Evolutionary conservation across 2,329 filamentous ascomycete genomes (phyloP).

Genomic region (Cordyceps tenuipes): DNA sequence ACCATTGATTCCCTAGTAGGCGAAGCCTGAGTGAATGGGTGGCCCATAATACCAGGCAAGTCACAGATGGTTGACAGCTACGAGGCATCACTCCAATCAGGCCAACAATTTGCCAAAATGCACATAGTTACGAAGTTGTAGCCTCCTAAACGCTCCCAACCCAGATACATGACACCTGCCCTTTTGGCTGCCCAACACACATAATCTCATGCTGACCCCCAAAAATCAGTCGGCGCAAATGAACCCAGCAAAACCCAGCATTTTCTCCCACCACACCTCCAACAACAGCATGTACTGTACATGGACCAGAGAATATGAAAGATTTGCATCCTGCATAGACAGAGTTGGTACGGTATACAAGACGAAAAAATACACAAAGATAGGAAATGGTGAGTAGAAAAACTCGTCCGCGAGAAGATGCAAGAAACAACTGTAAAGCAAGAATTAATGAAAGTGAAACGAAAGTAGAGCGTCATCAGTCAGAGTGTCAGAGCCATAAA

Average conservation of each 20-base stretch:
- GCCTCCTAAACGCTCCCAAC: neutral
- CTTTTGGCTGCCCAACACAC: neutral
- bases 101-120: neutral
- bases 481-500: conserved; percentile 30
- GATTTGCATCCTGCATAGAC: conserved; percentile 8
- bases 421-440: neutral
- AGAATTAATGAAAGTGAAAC: neutral
- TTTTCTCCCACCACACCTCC: neutral
- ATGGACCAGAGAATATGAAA: neutral
- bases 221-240: neutral
- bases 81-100: neutral
- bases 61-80: too few relatives aligned
- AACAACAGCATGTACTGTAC: neutral
- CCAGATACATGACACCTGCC: neutral
- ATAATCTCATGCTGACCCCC: neutral
- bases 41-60: too few relatives aligned
- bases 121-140: neutral
- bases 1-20: too few relatives aligned
- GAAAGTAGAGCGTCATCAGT: neutral
- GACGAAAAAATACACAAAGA: neutral
- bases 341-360: neutral
- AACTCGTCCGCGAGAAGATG: neutral
- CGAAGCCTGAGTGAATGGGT: too few relatives aligned
- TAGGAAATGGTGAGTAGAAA: conserved; percentile 4
- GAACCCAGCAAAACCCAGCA: neutral